Evolutionary conservation across 148 eudicot species (phyloP), one percentile per base, ranked within the genome.

Genomic region (Heliamphora exappendiculata): DNA sequence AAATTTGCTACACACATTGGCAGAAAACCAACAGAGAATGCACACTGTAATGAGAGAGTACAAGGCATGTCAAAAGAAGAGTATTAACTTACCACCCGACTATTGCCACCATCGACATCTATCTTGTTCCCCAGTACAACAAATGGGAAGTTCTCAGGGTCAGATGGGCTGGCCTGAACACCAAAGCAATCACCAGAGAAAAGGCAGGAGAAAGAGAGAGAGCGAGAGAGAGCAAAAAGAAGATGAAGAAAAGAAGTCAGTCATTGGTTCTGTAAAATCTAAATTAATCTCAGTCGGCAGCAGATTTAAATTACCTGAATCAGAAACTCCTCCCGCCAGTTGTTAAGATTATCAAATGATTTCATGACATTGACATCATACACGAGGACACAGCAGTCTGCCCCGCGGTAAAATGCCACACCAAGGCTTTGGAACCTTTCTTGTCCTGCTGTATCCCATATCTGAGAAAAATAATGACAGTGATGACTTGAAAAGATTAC

Each of bases 371-470:
- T 89, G 24, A 87, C 90, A 82, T 89, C 90, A 64, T 84, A 84
- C 22, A 86, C 86, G 37, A 89, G 90, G 79, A 89, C 89, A 78
- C 92, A 87, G 34, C 88, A 85, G 62, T 87, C 90, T 60, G 90
- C 88, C 70, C 90, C 92, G 37, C 92, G 87, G 79, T 85, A 89
- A 66, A 87, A 87, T 37, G 90, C 90, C 47, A 85, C 87, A 55
- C 90, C 90, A 34, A 89, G 87, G 78, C 90, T 89, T 74, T 89
- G 90, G 74, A 89, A 87, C 69, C 90, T 81, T 79, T 87, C 92
- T 76, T 89, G 89, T 59, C 90, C 87, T 24, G 90, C 89, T 59
- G 92, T 89, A 70, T 89, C 89, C 90, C 92, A 89, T 36, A 87
- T 85, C 92, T 87, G 79, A 79, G 72, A 78, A 59, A 44, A 68